phyloP scores from a whole-genome alignment of 163 green algal species.

The Scenedesmus sp. region DNA sequence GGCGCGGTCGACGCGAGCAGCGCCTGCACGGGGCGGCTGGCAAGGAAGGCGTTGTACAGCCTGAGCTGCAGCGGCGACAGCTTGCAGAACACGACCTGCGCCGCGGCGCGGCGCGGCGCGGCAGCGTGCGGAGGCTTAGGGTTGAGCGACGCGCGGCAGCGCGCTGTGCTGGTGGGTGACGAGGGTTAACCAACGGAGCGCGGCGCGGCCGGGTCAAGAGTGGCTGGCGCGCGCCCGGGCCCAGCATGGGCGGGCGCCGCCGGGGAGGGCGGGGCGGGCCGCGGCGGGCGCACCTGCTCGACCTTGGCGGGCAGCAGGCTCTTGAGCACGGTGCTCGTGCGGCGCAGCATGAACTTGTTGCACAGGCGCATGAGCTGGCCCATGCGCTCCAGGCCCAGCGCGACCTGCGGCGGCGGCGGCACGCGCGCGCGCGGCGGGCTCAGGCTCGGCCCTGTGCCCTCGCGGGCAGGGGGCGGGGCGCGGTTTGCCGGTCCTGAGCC shows the following conservation, averaged over 20 bases:
- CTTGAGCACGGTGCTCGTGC: slow-evolving; percentile 88
- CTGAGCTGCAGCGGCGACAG: slow-evolving; percentile 86
- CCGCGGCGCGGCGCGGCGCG: no score
- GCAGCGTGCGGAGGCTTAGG: no score
- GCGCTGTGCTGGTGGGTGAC: neutral
- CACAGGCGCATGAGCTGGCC: slow-evolving; percentile 85
- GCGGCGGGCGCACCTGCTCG: slow-evolving; percentile 54
- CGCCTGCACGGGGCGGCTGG: slow-evolving; percentile 71
- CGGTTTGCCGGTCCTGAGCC: no score
- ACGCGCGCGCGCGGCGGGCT: no score
- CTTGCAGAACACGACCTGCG: slow-evolving; percentile 94
- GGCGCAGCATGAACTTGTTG: slow-evolving; percentile 95
- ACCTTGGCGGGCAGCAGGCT: slow-evolving; percentile 96
- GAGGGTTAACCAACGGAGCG: no score
- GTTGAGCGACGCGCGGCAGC: neutral
- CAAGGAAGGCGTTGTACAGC: slow-evolving; percentile 91
- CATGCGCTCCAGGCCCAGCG: slow-evolving; percentile 66
- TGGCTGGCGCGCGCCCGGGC: no score
- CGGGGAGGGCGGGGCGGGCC: no score
- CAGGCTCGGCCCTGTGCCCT: no score
- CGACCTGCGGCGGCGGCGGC: no score
- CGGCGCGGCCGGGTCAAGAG: no score
- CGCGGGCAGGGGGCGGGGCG: no score
- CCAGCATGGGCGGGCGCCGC: no score
- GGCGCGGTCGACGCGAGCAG: slow-evolving; percentile 26